These are phyloP conservation scores for Phlegmacium glaucopus DNA, from an alignment of 768 basidiomycete genomes.

Conservation along the genomic window DNA sequence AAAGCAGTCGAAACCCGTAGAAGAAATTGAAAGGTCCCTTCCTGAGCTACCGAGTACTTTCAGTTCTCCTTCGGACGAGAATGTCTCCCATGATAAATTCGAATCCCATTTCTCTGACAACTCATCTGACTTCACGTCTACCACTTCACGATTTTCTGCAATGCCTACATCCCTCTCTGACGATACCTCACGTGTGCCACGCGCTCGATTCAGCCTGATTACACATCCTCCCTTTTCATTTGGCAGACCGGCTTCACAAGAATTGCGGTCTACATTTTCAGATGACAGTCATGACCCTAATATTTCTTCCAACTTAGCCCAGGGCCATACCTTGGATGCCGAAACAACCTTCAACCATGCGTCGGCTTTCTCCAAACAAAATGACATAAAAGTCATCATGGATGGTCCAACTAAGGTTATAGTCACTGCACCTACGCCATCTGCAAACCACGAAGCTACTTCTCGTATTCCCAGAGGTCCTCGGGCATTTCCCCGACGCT, in stretches of 20 bases:
- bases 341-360: constrained; percentile 9
- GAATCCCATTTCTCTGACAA: constrained; percentile 25
- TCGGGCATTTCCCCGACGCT: constrained; percentile 29
- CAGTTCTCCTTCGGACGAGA: constrained; percentile 36
- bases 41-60: constrained; percentile 38
- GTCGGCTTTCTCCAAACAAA: constrained; percentile 14
- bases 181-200: constrained; percentile 13
- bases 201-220: constrained; percentile 7
- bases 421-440: constrained; percentile 52
- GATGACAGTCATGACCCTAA: constrained; percentile 18
- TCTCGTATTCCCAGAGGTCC: constrained; percentile 43
- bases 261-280: constrained; percentile 18
- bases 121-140: constrained; percentile 13
- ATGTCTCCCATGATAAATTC: constrained; percentile 2
- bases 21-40: constrained; percentile 35
- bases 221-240: constrained; percentile 9
- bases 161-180: constrained; percentile 12
- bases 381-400: constrained; percentile 41
- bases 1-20: constrained; percentile 27
- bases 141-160: constrained; percentile 15
- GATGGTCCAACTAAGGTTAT: constrained; percentile 49
- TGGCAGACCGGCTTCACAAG: constrained; percentile 2
- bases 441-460: constrained; percentile 28
- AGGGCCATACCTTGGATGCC: neutral
- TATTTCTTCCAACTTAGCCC: neutral